A percentile compares a stretch with the other conserved stretches of the same genome.
Conservation (phyloP, 2,329 filamentous ascomycete genomes). For the Colletotrichum neosansevieriae region DNA sequence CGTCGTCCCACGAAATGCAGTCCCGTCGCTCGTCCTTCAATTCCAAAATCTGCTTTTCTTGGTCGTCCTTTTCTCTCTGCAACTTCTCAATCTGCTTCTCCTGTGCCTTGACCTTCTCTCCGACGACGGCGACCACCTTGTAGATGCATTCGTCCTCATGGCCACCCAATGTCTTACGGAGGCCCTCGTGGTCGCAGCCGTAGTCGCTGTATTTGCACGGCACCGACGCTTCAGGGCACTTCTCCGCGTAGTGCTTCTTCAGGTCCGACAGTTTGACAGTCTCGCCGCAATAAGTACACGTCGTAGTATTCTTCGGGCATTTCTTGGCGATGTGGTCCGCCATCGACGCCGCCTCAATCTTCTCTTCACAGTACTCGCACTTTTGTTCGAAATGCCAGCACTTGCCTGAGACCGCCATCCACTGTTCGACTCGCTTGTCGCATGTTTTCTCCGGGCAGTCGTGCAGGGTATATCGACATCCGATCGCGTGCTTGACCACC, state of each 20-base stretch:
- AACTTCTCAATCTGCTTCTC: constrained; percentile 61
- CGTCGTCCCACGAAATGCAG: constrained; percentile 38
- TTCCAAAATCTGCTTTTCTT: constrained; percentile 51
- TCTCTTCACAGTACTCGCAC: constrained; percentile 67
- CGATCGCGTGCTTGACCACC: constrained; percentile 67
- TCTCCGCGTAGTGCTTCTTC: constrained; percentile 58
- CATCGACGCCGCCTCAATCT: constrained; percentile 61
- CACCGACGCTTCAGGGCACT: constrained; percentile 57
- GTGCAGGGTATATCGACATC: constrained; percentile 68
- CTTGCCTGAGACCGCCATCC: constrained; percentile 50
- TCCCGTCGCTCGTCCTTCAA: constrained; percentile 44
- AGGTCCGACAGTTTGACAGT: constrained; percentile 59
- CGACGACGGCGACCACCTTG: constrained; percentile 64
- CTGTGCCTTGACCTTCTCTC: constrained; percentile 60
- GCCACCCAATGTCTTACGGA: constrained; percentile 54
- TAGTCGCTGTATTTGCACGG: constrained; percentile 62
- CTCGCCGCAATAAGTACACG: constrained; percentile 63
- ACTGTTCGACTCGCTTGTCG: constrained; percentile 62
- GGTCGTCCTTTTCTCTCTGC: constrained; percentile 48
- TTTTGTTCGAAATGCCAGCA: constrained; percentile 66
- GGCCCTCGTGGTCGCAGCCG: constrained; percentile 59
- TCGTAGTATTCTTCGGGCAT: constrained; percentile 60
- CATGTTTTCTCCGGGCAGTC: constrained; percentile 68
- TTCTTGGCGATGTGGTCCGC: constrained; percentile 56
- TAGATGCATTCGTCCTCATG: constrained; percentile 65